Base-by-base conservation (phyloP, 495 filamentous ascomycete genomes). In the Parachaetomium inaequale region DNA sequence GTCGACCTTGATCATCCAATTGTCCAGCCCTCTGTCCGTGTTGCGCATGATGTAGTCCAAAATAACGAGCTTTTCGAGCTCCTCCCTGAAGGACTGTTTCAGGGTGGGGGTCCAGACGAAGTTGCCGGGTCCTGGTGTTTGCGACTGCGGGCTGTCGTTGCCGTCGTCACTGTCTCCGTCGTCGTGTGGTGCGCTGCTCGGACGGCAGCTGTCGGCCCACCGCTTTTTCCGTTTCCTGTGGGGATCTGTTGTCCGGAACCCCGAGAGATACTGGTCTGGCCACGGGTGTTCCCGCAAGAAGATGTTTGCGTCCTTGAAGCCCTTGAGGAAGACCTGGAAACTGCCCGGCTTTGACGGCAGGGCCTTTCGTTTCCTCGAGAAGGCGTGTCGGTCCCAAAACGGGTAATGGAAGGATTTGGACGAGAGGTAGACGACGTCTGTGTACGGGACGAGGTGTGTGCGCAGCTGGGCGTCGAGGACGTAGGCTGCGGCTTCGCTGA, bases 41-140 rank as follows among this genome's bases (percentile, higher is more conserved):
- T 99, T 99, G 25, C 94, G 86, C 94, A 99, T 99, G 54, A 99
- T 96, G 67, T 99, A 99, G 75, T 99, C 94, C 68, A 99, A 72
- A 67, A 99, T 95, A 14, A 99, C 94, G 12, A 99, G 80, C 75
- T 98, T 99, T 75, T 99, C 94, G 38, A 99, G 79, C 75, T 97
- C 89, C 69, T 97, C 95, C 10, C 94, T 80, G 75, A 99, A 98
- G 0, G 89, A 86, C 74, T 96, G 91, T 69, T 97, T 94, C 23
- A 98, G 70, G 17, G 82, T 74, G 23, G 95, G 91, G 2, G 92
- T 96, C 94, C 94, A 99, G 69, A 87, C 82, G 68, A 94, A 95
- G 55, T 80, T 79, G 34, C 73, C 75, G 23, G 79, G 77, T 0
- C 76, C 75, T 12, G 76, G 79, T 17, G 75, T 70, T 21, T 63